Conservation (phyloP, 164 flowering plant genomes). For the Houttuynia cordata region DNA sequence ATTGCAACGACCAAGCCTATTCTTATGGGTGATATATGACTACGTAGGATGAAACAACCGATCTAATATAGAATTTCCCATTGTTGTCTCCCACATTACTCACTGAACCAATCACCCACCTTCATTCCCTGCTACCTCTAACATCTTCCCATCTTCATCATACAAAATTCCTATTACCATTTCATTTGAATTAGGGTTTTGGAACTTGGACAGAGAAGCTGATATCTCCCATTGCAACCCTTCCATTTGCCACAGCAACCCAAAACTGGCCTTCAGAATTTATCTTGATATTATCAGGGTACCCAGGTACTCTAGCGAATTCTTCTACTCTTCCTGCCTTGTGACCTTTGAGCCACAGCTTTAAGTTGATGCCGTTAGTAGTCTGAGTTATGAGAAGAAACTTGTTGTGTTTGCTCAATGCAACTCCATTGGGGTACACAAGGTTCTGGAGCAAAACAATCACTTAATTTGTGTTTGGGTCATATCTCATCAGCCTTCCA, state of each 20-base stretch:
- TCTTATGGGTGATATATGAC: too few species aligned
- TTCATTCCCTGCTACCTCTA: too few species aligned
- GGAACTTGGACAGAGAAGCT: too few species aligned
- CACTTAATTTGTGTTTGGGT: conserved; percentile 11
- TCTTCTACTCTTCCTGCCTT: conserved; percentile 3
- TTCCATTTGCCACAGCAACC: not conserved
- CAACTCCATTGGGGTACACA: conserved; percentile 16
- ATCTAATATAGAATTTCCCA: too few species aligned
- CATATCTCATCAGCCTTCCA: conserved; percentile 18
- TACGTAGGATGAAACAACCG: too few species aligned
- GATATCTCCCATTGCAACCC: too few species aligned
- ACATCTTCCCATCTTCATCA: too few species aligned
- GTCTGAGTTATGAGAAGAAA: conserved; percentile 18
- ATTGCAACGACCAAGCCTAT: too few species aligned
- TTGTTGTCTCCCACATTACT: too few species aligned
- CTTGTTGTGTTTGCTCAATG: conserved; percentile 15
- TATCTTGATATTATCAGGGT: conserved; percentile 15
- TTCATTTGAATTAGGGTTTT: too few species aligned
- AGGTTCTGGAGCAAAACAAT: conserved; percentile 19
- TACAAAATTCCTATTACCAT: too few species aligned
- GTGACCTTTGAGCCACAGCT: conserved; percentile 8
- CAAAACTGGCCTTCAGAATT: conserved; percentile 14
- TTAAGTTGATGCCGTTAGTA: not conserved
- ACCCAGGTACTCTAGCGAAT: conserved; percentile 8
- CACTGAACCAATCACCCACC: too few species aligned